phyloP scores from a whole-genome alignment of 768 basidiomycete species.

The Royoungia palumana region DNA sequence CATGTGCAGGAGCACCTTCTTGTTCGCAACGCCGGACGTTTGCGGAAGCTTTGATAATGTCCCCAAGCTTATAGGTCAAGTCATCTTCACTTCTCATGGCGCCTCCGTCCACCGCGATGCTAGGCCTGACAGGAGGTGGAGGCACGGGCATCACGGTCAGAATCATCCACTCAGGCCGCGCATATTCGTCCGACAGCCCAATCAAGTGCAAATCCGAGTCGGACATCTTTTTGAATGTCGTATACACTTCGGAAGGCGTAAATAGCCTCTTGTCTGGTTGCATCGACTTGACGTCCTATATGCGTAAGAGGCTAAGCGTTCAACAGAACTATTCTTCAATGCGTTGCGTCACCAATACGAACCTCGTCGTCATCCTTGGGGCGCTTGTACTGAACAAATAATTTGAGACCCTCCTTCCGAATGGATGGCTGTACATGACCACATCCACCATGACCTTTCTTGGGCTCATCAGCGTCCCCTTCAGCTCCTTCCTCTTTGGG shows the following conservation, averaged over 20 bases:
- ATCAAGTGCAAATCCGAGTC: slow-evolving; percentile 83
- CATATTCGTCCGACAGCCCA: slow-evolving; percentile 93
- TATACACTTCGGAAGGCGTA: slow-evolving; percentile 86
- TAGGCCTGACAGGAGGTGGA: slow-evolving; percentile 95
- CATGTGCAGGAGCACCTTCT: slow-evolving; percentile 94
- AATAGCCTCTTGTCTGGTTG: slow-evolving; percentile 83
- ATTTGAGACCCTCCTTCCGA: slow-evolving; percentile 91
- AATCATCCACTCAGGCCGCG: slow-evolving; percentile 99
- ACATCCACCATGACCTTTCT: slow-evolving; percentile 96
- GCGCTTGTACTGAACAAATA: slow-evolving; percentile 93
- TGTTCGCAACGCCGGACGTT: slow-evolving; percentile 91
- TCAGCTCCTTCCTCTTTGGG: slow-evolving; percentile 82
- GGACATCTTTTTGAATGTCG: slow-evolving; percentile 93
- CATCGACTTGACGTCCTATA: slow-evolving; percentile 72
- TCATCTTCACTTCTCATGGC: slow-evolving; percentile 97
- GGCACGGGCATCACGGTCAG: slow-evolving; percentile 96
- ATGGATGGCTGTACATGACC: slow-evolving; percentile 88
- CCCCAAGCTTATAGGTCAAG: slow-evolving; percentile 95
- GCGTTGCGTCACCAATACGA: slow-evolving; percentile 30
- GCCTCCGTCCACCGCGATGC: slow-evolving; percentile 95
- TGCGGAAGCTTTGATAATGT: slow-evolving; percentile 93
- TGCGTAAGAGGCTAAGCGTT: slow-evolving; percentile 2
- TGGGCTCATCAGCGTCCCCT: slow-evolving; percentile 59
- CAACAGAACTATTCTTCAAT: slow-evolving; percentile 6
- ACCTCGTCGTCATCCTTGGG: slow-evolving; percentile 95